Conservation (phyloP, 208 protist genomes). For the Wallacemonas sp. region DNA sequence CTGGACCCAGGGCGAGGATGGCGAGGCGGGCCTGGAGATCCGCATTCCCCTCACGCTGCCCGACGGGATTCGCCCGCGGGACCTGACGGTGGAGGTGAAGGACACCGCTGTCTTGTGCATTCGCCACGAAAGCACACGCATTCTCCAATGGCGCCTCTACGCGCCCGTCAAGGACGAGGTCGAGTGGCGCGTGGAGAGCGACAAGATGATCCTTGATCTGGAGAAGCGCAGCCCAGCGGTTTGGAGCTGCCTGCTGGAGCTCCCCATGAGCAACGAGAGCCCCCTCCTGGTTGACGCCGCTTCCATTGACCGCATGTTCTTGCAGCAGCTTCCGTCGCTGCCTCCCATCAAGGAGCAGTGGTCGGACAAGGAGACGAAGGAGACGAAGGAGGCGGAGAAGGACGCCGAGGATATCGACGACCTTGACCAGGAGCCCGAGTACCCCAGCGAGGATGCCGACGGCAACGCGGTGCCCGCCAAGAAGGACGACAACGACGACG, state of each 20-base stretch:
- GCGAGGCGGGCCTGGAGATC: slow-evolving; percentile 64
- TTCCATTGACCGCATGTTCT: slow-evolving; percentile 75
- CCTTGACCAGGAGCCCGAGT: slow-evolving; percentile 38
- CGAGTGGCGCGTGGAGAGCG: slow-evolving; percentile 81
- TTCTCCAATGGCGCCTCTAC: slow-evolving; percentile 89
- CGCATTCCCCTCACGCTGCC: slow-evolving; percentile 72
- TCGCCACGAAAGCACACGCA: slow-evolving; percentile 50
- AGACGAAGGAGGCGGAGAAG: slow-evolving; percentile 25
- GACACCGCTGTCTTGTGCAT: slow-evolving; percentile 75
- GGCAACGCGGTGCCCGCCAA: slow-evolving; percentile 8
- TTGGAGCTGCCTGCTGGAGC: slow-evolving; percentile 80
- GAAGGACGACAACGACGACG: slow-evolving; percentile 44
- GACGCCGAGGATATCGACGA: slow-evolving; percentile 19
- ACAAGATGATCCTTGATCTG: slow-evolving; percentile 59
- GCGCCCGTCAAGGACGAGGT: slow-evolving; percentile 67
- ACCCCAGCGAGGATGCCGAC: slow-evolving; percentile 22
- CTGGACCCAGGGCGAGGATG: slow-evolving; percentile 77
- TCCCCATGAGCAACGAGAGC: slow-evolving; percentile 69
- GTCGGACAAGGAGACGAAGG: slow-evolving; percentile 20
- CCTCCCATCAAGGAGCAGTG: slow-evolving; percentile 25
- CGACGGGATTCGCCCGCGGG: slow-evolving; percentile 59
- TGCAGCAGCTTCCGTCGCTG: slow-evolving; percentile 64
- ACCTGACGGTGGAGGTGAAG: slow-evolving; percentile 83
- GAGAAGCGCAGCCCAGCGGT: slow-evolving; percentile 55
- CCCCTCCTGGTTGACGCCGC: slow-evolving; percentile 43